Base-by-base conservation (phyloP, 805 yeast species). In the Candida adriatica region DNA sequence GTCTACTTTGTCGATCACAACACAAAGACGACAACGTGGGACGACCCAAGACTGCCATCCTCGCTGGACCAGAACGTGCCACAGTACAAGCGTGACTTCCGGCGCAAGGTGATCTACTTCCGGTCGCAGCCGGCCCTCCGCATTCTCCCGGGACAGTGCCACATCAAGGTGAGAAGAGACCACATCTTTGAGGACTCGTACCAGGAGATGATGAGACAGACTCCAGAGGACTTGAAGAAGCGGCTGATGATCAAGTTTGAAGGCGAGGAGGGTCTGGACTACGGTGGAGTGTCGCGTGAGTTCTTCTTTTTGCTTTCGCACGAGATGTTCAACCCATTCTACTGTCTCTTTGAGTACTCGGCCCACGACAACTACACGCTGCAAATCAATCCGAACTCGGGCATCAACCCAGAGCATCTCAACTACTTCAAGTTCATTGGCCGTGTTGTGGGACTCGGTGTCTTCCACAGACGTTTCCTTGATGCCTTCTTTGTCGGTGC, bases 11-110 rank as follows among this genome's bases (percentile, higher is more conserved):
- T 92, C 45, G 99, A 92, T 60, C 99, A 92, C 66, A 92, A 92
- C 62, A 92, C 99, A 19, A 92, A 92, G 64, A 92, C 99, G 0
- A 92, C 99, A 1, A 92, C 99, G 2, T 92, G 99, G 99, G 99
- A 92, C 61, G 99, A 92, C 57, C 99, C 99, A 42, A 79, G 99
- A 55, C 70, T 92, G 56, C 99, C 99, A 31, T 86, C 96, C 6
- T 84, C 95, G 7, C 67, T 92, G 48, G 99, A 92, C 59, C 97
- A 92, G 64, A 90, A 90, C 48, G 99, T 92, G 49, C 99, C 99
- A 15, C 97, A 92, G 64, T 92, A 92, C 61, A 92, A 92, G 72
- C 90, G 99, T 67, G 99, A 92, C 61, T 92, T 92, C 64, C 75
- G 99, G 63, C 79, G 99, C 64, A 92, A 92, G 65, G 85, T 92